Conservation (phyloP, 2,329 filamentous ascomycete genomes). For the Paramyrothecium sp. region DNA sequence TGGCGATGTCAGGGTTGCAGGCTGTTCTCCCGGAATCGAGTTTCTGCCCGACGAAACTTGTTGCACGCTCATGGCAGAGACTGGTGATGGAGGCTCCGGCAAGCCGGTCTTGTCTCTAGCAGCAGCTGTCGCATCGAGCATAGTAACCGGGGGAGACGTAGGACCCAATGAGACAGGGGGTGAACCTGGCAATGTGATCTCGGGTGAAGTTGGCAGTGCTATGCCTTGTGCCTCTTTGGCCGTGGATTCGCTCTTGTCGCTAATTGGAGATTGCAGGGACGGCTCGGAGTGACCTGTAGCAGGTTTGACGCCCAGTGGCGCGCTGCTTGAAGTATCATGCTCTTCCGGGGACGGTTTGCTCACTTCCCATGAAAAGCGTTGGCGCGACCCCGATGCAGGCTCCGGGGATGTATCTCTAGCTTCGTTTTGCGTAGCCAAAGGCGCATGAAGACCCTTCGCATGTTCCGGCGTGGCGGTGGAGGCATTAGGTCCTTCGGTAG, state of each 20-base stretch:
- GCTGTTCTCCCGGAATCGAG: background rate
- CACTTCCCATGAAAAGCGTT: constrained; percentile 38
- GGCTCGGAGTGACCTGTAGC: background rate
- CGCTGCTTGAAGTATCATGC: background rate
- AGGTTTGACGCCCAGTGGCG: background rate
- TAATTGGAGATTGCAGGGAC: background rate
- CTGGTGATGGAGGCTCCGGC: constrained; percentile 42
- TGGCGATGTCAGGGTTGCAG: background rate
- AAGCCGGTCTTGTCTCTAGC: constrained; percentile 1
- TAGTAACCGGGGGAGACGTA: background rate
- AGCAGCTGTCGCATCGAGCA: background rate
- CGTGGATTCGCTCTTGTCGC: background rate
- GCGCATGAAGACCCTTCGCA: background rate
- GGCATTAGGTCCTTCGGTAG: constrained; percentile 3
- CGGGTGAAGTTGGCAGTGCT: too few species aligned
- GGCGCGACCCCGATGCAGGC: constrained; percentile 14
- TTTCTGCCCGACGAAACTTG: background rate
- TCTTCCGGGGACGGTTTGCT: constrained; percentile 12
- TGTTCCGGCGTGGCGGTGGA: background rate
- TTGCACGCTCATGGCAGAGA: constrained; percentile 34
- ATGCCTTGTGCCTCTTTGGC: background rate
- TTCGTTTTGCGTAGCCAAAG: background rate
- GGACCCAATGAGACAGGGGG: background rate
- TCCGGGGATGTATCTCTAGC: background rate
- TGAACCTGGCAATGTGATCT: background rate